Evolutionary conservation across 1,139 yeast genomes (phyloP).

Genomic region (Kluyveromyces marxianus): DNA sequence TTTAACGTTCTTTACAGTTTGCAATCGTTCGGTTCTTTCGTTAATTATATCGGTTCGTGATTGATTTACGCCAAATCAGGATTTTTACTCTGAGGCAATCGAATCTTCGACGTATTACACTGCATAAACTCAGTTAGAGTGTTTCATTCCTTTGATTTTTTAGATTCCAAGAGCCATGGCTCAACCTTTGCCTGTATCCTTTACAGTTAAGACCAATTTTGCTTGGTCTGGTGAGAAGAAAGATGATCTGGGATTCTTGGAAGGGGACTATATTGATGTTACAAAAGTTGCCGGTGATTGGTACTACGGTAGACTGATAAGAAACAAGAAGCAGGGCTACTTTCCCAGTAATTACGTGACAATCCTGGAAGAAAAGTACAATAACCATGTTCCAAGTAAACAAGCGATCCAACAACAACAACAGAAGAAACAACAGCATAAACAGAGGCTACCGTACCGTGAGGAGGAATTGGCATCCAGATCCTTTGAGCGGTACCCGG

Average conservation of each 20-base stretch:
- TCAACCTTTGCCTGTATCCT: conserved; percentile 42
- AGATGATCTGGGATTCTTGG: conserved; percentile 86
- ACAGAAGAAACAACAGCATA: no score
- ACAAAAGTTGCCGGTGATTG: conserved; percentile 80
- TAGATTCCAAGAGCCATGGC: background rate
- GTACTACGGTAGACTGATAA: conserved; percentile 79
- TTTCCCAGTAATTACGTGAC: conserved; percentile 89
- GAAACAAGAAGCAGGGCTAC: conserved; percentile 77
- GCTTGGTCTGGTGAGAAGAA: conserved; percentile 91
- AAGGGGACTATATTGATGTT: conserved; percentile 86
- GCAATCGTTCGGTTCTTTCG: no score
- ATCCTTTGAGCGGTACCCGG: background rate
- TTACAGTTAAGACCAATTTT: conserved; percentile 66
- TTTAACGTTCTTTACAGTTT: no score
- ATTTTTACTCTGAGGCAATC: background rate
- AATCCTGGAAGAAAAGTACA: conserved; percentile 34
- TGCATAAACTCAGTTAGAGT: background rate
- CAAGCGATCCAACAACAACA: conserved; percentile 6
- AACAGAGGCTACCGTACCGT: no score
- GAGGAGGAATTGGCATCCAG: no score
- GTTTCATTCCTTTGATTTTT: background rate
- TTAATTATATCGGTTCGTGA: no score
- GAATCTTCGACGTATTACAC: no score
- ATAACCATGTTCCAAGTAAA: conserved; percentile 7
- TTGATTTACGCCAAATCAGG: no score